A percentile compares a stretch with the other conserved stretches of the same genome.
Conservation (phyloP, 1,139 yeast genomes). For the Debaryomyces sp. region DNA sequence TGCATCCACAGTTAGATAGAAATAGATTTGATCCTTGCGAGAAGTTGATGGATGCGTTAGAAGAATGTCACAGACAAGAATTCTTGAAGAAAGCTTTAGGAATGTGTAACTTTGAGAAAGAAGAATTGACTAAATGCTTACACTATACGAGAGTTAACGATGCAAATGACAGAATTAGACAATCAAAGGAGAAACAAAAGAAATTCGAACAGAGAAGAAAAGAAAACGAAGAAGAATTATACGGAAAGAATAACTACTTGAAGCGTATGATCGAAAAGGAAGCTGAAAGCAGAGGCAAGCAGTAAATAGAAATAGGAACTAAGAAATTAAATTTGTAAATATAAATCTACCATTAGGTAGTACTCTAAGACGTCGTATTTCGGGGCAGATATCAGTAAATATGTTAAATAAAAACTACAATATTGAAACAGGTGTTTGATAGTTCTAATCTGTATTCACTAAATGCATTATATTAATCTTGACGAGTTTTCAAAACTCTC, state of each 20-base stretch:
- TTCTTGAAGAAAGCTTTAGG: conserved; percentile 79
- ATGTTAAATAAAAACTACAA: neutral
- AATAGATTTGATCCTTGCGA: conserved; percentile 62
- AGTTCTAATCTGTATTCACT: conserved; percentile 8
- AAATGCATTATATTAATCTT: conserved; percentile 52
- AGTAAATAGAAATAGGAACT: neutral
- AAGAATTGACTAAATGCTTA: conserved; percentile 75
- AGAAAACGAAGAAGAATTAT: conserved; percentile 71
- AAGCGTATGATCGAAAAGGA: conserved; percentile 60
- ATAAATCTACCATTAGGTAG: neutral
- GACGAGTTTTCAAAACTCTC: conserved; percentile 89
- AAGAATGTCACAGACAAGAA: conserved; percentile 81
- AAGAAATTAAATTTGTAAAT: conserved; percentile 1
- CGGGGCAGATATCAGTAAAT: neutral
- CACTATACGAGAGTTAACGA: conserved; percentile 75
- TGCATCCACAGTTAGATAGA: conserved; percentile 54
- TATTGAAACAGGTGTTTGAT: neutral
- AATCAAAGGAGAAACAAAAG: conserved; percentile 59
- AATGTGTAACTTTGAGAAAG: conserved; percentile 81
- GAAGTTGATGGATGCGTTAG: conserved; percentile 82
- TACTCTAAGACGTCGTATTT: neutral
- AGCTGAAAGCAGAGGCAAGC: conserved; percentile 18
- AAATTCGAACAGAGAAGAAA: conserved; percentile 58
- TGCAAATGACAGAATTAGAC: conserved; percentile 62
- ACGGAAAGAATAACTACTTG: conserved; percentile 75